Evolutionary conservation across 352 stramenopile species (phyloP).

Genomic region (Phytophthora multivora): DNA sequence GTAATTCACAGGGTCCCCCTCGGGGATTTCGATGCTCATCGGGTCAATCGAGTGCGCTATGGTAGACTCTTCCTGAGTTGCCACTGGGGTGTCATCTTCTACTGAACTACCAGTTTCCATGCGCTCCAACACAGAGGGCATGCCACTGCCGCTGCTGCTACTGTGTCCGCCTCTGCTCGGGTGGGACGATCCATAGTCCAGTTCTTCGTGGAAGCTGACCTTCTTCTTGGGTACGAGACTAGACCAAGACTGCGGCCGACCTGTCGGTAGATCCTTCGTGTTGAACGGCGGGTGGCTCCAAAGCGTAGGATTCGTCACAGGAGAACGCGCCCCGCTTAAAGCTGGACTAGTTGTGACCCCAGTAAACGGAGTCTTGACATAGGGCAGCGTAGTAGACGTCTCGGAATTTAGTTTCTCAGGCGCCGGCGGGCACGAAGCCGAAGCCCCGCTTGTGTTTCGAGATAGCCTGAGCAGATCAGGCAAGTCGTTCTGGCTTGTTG

Average conservation of each 20-base stretch:
- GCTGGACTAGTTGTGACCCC: not conserved
- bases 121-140: conserved; percentile 32
- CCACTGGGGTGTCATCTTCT: conserved; percentile 4
- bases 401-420: conserved; percentile 8
- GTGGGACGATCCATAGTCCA: conserved; percentile 15
- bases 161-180: conserved; percentile 15
- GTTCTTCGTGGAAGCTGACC: conserved; percentile 36
- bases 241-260: conserved; percentile 14
- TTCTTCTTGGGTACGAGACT: conserved; percentile 29
- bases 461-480: conserved; percentile 36
- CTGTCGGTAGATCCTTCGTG: conserved; percentile 24
- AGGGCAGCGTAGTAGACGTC: conserved; percentile 45
- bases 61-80: not conserved
- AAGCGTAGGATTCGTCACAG: conserved; percentile 47
- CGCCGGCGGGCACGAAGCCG: conserved; percentile 7
- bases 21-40: conserved; percentile 63
- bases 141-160: conserved; percentile 17
- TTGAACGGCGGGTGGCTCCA: conserved; percentile 65
- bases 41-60: conserved; percentile 23
- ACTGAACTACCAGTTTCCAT: conserved; percentile 32
- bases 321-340: conserved; percentile 24
- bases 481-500: conserved; percentile 27
- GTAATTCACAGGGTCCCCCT: conserved; percentile 79
- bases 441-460: conserved; percentile 28
- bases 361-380: conserved; percentile 26